A percentile compares a stretch with the other conserved stretches of the same genome.
phyloP scores from a whole-genome alignment of 108 stramenopile species.

The Thalassiosira profunda region DNA sequence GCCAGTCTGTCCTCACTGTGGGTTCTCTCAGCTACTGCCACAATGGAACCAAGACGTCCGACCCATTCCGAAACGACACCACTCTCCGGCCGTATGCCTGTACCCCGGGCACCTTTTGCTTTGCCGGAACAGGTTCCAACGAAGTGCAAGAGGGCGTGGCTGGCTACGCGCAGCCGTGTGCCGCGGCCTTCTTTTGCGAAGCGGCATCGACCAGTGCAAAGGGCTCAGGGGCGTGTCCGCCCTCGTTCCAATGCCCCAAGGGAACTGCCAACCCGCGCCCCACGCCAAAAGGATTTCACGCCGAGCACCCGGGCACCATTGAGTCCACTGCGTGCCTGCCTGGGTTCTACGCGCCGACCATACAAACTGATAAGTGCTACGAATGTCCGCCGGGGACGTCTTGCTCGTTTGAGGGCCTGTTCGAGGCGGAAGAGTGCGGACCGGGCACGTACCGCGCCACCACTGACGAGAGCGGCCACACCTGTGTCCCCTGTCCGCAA shows the following conservation, averaged over 20 bases:
- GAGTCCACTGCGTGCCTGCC: conserved; percentile 68
- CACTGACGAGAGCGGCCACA: conserved; percentile 14
- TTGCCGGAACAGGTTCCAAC: conserved; percentile 84
- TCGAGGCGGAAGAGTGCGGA: conserved; percentile 40
- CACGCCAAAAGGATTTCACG: conserved; percentile 73
- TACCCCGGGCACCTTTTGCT: conserved; percentile 80
- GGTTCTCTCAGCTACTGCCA: conserved; percentile 72
- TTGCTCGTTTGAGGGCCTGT: conserved; percentile 34
- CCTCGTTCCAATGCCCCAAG: conserved; percentile 80
- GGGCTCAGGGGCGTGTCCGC: conserved; percentile 80
- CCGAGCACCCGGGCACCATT: conserved; percentile 72
- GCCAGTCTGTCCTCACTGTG: no score
- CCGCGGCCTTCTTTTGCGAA: conserved; percentile 82
- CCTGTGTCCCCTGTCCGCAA: conserved; percentile 88
- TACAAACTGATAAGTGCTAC: conserved; percentile 57
- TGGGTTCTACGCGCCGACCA: conserved; percentile 79
- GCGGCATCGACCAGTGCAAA: conserved; percentile 57
- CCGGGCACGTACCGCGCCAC: conserved; percentile 44
- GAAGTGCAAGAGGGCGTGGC: conserved; percentile 62
- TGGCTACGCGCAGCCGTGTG: conserved; percentile 75
- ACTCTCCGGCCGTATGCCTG: conserved; percentile 67
- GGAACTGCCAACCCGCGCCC: conserved; percentile 86
- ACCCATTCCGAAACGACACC: conserved; percentile 68
- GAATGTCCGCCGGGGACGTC: conserved; percentile 44
- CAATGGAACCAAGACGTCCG: conserved; percentile 80